These are phyloP conservation scores for Brassica hybrid DNA, from an alignment of 441 rosid genomes.

Conservation along the genomic window DNA sequence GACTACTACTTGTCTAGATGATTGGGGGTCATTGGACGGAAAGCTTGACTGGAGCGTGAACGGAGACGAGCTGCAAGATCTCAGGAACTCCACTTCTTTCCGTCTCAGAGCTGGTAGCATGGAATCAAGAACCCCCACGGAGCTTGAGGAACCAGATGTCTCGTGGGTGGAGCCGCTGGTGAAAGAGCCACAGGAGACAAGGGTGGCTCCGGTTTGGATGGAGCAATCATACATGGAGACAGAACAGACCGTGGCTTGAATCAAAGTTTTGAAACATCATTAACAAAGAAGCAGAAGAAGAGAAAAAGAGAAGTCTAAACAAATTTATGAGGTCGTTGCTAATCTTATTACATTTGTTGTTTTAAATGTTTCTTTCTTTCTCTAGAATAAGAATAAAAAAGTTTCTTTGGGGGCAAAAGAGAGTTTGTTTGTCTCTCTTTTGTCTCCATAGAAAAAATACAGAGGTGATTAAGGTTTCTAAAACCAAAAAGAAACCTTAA, in stretches of 20 bases:
- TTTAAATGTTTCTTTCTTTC: constrained; percentile 43
- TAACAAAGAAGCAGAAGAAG: constrained; percentile 18
- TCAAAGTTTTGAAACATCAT: constrained; percentile 30
- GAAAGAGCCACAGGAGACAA: constrained; percentile 56
- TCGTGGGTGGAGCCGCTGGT: constrained; percentile 88
- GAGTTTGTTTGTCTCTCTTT: constrained; percentile 30
- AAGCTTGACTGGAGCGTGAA: constrained; percentile 84
- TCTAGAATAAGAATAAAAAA: constrained; percentile 31
- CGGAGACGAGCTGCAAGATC: constrained; percentile 79
- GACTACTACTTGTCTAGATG: constrained; percentile 45
- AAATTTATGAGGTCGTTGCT: constrained; percentile 32
- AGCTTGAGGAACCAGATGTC: constrained; percentile 68
- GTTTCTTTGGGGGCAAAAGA: constrained; percentile 11
- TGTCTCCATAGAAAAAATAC: constrained; percentile 37
- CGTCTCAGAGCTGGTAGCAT: constrained; percentile 53
- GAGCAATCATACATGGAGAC: constrained; percentile 84
- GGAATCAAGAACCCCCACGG: constrained; percentile 20
- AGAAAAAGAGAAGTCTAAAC: constrained; percentile 8
- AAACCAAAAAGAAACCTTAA: constrained; percentile 35
- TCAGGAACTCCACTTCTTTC: constrained; percentile 71
- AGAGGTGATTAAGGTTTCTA: constrained; percentile 32
- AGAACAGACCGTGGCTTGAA: constrained; percentile 78
- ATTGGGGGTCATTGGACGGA: constrained; percentile 86
- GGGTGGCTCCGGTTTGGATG: constrained; percentile 65
- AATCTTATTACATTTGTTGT: constrained; percentile 53